A percentile compares a stretch with the other conserved stretches of the same genome.
Evolutionary conservation across 257 asterid species (phyloP).

Genomic region (Nyctanthes arbortristis): DNA sequence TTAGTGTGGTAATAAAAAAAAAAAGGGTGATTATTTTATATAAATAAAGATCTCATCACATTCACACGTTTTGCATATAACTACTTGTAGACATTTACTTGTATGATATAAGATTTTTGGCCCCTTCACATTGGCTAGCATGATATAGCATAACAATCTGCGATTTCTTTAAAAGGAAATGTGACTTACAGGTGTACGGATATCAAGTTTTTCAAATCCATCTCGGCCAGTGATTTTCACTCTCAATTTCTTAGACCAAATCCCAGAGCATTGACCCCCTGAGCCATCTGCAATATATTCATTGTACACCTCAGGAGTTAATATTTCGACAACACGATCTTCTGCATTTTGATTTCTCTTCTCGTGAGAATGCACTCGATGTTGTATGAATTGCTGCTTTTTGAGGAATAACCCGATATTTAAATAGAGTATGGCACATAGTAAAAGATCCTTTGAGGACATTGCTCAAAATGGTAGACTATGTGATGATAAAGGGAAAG

Average conservation of each 20-base stretch:
- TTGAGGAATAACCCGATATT: slow-evolving; percentile 45
- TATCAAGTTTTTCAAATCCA: slow-evolving; percentile 85
- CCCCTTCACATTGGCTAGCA: neutral
- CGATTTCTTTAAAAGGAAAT: slow-evolving; percentile 12
- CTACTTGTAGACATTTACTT: neutral
- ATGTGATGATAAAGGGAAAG: neutral
- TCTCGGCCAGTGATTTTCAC: slow-evolving; percentile 85
- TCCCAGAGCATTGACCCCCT: slow-evolving; percentile 48
- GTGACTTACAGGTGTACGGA: slow-evolving; percentile 82
- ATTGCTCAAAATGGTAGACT: slow-evolving; percentile 12
- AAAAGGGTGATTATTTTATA: too few species aligned
- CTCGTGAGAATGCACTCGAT: slow-evolving; percentile 33
- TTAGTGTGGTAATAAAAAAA: too few species aligned
- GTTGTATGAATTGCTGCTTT: slow-evolving; percentile 35
- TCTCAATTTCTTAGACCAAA: slow-evolving; percentile 81
- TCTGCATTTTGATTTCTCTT: slow-evolving; percentile 34
- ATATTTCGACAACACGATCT: slow-evolving; percentile 63
- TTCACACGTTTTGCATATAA: neutral
- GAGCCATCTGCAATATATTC: slow-evolving; percentile 43
- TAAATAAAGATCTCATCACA: neutral
- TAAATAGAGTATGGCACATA: slow-evolving; percentile 26
- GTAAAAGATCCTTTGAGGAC: slow-evolving; percentile 14
- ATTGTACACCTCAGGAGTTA: slow-evolving; percentile 70
- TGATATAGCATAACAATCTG: neutral
- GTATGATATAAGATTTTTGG: neutral